phyloP scores from a whole-genome alignment of 2,329 filamentous ascomycete genomes.

The Sporothrix sp. region DNA sequence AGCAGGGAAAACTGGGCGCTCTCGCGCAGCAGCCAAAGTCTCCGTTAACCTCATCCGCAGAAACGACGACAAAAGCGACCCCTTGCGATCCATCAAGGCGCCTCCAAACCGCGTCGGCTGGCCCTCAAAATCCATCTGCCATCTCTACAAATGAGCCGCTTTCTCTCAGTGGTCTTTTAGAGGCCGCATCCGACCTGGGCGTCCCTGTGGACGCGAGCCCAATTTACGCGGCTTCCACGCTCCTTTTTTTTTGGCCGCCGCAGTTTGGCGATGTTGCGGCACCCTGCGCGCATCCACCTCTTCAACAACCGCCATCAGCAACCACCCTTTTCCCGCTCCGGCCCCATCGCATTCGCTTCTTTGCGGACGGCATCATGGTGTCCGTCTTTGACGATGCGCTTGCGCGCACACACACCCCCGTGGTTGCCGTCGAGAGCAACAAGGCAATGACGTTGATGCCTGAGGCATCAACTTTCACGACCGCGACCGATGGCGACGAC shows the following conservation, averaged over 20 bases:
- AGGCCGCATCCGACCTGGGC: conserved; percentile 34
- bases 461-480: conserved; percentile 40
- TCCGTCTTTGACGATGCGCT: conserved; percentile 52
- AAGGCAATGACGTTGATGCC: conserved; percentile 41
- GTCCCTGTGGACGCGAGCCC: conserved; percentile 42
- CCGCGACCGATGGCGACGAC: conserved; percentile 45
- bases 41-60: conserved; percentile 18
- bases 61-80: conserved; percentile 31
- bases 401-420: conserved; percentile 40
- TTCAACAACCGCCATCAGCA: conserved; percentile 38
- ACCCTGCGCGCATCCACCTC: conserved; percentile 6
- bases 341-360: neutral
- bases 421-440: conserved; percentile 32
- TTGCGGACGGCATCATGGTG: conserved; percentile 38
- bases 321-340: conserved; percentile 19
- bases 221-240: conserved; percentile 24
- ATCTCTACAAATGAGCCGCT: conserved; percentile 46
- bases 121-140: conserved; percentile 31
- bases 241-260: conserved; percentile 6
- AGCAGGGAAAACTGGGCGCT: conserved; percentile 16
- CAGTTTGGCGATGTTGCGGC: conserved; percentile 16
- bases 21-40: conserved; percentile 14
- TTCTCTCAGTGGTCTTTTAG: conserved; percentile 42
- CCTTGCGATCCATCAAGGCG: conserved; percentile 43
- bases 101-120: conserved; percentile 32